Conservation (phyloP, 441 rosid species). For the Cnidoscolus chayamansa region DNA sequence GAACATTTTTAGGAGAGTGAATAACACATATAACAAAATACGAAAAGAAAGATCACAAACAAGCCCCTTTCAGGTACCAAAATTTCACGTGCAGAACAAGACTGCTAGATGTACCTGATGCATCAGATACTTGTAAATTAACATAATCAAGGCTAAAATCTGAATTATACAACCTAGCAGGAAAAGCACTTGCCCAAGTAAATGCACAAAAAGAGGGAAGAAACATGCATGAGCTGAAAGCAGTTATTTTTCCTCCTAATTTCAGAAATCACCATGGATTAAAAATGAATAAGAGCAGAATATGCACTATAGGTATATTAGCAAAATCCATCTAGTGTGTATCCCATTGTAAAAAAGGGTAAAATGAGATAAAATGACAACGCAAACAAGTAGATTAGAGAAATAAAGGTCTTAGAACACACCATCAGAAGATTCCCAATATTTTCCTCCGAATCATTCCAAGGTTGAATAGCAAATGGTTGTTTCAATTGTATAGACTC, state of each 20-base stretch:
- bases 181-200: background rate
- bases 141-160: background rate
- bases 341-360: background rate
- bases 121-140: background rate
- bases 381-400: background rate
- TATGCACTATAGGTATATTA: background rate
- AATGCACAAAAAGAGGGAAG: background rate
- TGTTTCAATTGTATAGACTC: constrained; percentile 59
- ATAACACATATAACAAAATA: background rate
- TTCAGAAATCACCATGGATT: background rate
- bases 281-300: constrained; percentile 1
- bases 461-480: constrained; percentile 81
- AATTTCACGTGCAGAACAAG: background rate
- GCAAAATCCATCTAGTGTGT: background rate
- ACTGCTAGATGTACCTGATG: background rate
- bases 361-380: background rate
- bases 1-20: constrained; percentile 1
- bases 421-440: constrained; percentile 97
- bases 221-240: background rate
- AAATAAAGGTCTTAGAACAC: constrained; percentile 25
- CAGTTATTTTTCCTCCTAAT: background rate
- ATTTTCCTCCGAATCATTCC: constrained; percentile 77
- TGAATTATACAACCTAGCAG: background rate
- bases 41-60: background rate
- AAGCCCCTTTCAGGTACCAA: background rate